A percentile compares a stretch with the other conserved stretches of the same genome.
These are phyloP conservation scores for Lachnellula subtilissima DNA, from an alignment of 2,329 filamentous ascomycete species.

Conservation along the genomic window DNA sequence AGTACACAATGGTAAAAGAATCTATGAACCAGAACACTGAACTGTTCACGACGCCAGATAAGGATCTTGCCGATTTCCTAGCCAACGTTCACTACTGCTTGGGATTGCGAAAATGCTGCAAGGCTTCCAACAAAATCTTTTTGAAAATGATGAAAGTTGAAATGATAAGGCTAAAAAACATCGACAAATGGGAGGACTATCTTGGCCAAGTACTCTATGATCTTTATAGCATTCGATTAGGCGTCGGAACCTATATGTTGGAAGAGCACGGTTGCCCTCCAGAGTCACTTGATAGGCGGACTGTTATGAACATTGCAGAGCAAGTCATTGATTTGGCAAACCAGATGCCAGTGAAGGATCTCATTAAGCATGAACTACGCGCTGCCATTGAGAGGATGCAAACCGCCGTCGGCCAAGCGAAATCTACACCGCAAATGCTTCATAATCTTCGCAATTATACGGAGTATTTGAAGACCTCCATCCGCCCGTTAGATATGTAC, in stretches of 20 bases:
- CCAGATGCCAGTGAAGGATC: conserved; percentile 81
- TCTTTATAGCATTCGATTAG: conserved; percentile 74
- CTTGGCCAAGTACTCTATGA: conserved; percentile 81
- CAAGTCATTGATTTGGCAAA: conserved; percentile 77
- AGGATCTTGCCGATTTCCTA: conserved; percentile 73
- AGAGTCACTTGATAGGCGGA: conserved; percentile 73
- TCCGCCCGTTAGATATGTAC: conserved; percentile 77
- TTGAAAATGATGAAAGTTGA: conserved; percentile 86
- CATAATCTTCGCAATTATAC: conserved; percentile 82
- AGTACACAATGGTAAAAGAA: conserved; percentile 75
- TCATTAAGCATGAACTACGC: conserved; percentile 87
- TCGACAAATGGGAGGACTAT: conserved; percentile 81
- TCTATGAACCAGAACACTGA: conserved; percentile 63
- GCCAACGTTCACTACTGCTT: conserved; percentile 78
- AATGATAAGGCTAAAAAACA: conserved; percentile 67
- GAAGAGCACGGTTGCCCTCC: conserved; percentile 75
- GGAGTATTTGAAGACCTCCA: conserved; percentile 74
- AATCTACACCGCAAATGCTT: conserved; percentile 73
- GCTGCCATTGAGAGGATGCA: conserved; percentile 90
- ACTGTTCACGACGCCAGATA: conserved; percentile 60
- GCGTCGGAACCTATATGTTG: conserved; percentile 59
- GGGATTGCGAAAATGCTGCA: conserved; percentile 81
- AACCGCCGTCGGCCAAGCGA: conserved; percentile 73
- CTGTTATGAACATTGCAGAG: conserved; percentile 76
- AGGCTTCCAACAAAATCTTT: conserved; percentile 78